These are phyloP conservation scores for Trapa incisa DNA, from an alignment of 345 rosid species.

Conservation along the genomic window DNA sequence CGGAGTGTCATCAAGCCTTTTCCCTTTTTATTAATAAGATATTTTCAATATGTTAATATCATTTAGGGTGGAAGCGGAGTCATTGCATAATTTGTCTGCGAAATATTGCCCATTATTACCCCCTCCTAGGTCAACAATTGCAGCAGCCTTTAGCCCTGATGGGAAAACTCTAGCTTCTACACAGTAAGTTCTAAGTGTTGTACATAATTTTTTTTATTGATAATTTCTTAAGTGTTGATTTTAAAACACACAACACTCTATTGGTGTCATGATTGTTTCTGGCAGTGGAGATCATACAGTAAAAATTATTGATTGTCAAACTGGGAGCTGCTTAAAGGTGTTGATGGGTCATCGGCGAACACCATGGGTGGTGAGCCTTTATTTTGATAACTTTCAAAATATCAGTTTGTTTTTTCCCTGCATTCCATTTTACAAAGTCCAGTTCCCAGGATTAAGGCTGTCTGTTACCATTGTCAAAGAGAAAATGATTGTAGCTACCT, in stretches of 20 bases:
- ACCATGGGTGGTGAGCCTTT: constrained; percentile 92
- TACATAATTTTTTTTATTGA: background rate
- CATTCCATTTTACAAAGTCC: background rate
- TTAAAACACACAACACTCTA: background rate
- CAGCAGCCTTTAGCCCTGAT: constrained; percentile 79
- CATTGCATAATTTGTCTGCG: constrained; percentile 53
- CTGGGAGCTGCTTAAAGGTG: constrained; percentile 86
- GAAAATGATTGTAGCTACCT: background rate
- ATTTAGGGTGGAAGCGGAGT: constrained; percentile 68
- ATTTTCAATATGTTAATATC: constrained; percentile 1
- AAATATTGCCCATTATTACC: constrained; percentile 58
- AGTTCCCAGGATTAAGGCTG: background rate
- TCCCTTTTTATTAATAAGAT: background rate
- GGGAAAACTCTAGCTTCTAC: constrained; percentile 73
- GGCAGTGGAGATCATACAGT: constrained; percentile 87
- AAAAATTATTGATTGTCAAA: constrained; percentile 77
- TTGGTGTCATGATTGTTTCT: background rate
- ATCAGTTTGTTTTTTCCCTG: background rate
- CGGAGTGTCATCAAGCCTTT: background rate
- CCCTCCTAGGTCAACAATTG: constrained; percentile 80
- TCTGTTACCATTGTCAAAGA: background rate
- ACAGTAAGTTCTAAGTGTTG: constrained; percentile 35
- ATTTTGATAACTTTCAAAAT: background rate
- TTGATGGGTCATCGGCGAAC: constrained; percentile 91
- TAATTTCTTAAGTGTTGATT: background rate